Base-by-base conservation (phyloP, 768 basidiomycete species). In the Boletus rubroflammeus region DNA sequence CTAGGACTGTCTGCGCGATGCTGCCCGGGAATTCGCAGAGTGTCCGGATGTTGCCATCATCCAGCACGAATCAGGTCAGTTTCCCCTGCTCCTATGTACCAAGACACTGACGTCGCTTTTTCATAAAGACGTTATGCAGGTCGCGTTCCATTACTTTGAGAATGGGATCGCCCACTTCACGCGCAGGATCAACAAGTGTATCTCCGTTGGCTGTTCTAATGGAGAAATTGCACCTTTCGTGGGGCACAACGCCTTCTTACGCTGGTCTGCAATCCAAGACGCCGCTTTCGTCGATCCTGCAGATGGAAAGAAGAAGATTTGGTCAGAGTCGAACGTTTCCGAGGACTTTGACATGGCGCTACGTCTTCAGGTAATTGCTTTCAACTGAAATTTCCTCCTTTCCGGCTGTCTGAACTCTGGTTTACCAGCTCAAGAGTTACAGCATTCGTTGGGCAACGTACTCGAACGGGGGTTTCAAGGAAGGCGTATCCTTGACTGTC, bases 141-240 rank as follows among this genome's bases (percentile, higher is more conserved):
- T 93, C 51, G 90, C 88, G 0, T 74, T 84, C 66, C 85, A 93
- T 65, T 94, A 88, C 73, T 94, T 95, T 64, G 93, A 96, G 67
- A 93, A 93, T 61, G 90, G 89, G 26, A 90, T 95, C 58, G 83
- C 93, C n/a, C 85, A 89, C 68, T 96, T 96, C 70, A 95, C 93
- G 5, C 82, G 85, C n/a, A 79, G 90, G 34, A 92, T 95, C 73
- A 93, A 95, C 72, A 84, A 84, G 69, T 84, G 80, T 60, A 91
- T 91, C 40, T 90, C 88, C 0, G 80, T 91, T 72, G 82, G 83
- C 15, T 84, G 83, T 63, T 84, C 89, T 0, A 91, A 91, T 56
- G 90, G 89, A 15, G 88, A 91, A 64, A 78, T 90, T 1, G 68
- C 68, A 1, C 89, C 90, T 4, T 91, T 91, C 61, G 90, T 92